phyloP scores from a whole-genome alignment of 306 rosid genomes.

The Benincasa hispida region DNA sequence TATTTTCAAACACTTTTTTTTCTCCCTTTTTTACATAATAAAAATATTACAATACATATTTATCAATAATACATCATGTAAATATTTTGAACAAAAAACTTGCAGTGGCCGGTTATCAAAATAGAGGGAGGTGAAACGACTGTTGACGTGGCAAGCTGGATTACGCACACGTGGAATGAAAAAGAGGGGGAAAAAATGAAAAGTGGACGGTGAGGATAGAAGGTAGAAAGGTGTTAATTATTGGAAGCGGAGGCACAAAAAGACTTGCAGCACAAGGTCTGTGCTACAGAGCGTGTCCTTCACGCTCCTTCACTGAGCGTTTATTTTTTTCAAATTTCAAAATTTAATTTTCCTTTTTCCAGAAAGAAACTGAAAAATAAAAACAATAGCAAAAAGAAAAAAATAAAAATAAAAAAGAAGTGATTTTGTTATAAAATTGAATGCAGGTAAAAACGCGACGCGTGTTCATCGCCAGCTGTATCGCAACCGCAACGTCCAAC shows the following conservation, averaged over 20 bases:
- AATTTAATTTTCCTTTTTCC: not conserved
- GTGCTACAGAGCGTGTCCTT: not conserved
- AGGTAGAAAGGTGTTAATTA: not conserved
- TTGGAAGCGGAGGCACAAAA: not conserved
- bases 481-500: slow-evolving; percentile 56
- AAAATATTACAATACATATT: too few species aligned
- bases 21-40: too few species aligned
- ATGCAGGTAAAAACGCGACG: slow-evolving; percentile 40
- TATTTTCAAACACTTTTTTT: too few species aligned
- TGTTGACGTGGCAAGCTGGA: not conserved
- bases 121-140: not conserved
- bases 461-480: slow-evolving; percentile 92
- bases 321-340: not conserved
- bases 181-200: not conserved
- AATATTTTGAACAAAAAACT: too few species aligned
- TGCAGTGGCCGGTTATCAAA: not conserved
- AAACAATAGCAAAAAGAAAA: not conserved
- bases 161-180: not conserved
- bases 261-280: not conserved
- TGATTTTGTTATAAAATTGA: not conserved
- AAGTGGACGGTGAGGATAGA: slow-evolving; percentile 3
- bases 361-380: not conserved
- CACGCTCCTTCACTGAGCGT: not conserved
- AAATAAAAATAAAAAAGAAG: not conserved
- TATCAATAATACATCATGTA: too few species aligned